These are phyloP conservation scores for Botrytis squamosa DNA, from an alignment of 2,329 filamentous ascomycete genomes.

Conservation along the genomic window DNA sequence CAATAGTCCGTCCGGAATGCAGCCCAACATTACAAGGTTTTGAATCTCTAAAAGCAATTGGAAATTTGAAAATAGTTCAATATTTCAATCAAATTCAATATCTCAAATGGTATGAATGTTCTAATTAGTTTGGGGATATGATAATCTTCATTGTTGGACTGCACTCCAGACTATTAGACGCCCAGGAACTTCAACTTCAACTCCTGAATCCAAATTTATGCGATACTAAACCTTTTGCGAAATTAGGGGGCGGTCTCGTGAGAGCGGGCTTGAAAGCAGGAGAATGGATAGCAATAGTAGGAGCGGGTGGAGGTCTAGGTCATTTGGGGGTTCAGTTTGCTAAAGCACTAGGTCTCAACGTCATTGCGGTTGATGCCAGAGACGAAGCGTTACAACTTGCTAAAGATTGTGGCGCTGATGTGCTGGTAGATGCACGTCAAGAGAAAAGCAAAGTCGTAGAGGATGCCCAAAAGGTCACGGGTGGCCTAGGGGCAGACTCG, in stretches of 20 bases:
- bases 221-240: neutral
- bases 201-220: neutral
- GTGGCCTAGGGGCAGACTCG: slow-evolving; percentile 50
- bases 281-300: slow-evolving; percentile 47
- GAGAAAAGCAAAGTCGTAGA: slow-evolving; percentile 49
- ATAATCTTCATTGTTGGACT: too few species aligned
- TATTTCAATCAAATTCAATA: too few species aligned
- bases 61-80: too few species aligned
- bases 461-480: slow-evolving; percentile 49
- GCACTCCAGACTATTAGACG: too few species aligned
- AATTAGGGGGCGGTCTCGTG: slow-evolving; percentile 39
- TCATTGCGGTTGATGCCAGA: slow-evolving; percentile 48
- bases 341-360: slow-evolving; percentile 49
- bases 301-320: slow-evolving; percentile 52
- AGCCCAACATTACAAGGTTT: too few species aligned
- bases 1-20: too few species aligned
- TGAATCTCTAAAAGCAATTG: too few species aligned
- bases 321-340: slow-evolving; percentile 53
- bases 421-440: slow-evolving; percentile 51
- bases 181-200: too few species aligned
- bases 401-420: slow-evolving; percentile 48
- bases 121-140: too few species aligned
- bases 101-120: too few species aligned
- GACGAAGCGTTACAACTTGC: slow-evolving; percentile 53
- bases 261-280: slow-evolving; percentile 37